These are phyloP conservation scores for Pichia norvegensis DNA, from an alignment of 1,139 yeast genomes.

Conservation along the genomic window DNA sequence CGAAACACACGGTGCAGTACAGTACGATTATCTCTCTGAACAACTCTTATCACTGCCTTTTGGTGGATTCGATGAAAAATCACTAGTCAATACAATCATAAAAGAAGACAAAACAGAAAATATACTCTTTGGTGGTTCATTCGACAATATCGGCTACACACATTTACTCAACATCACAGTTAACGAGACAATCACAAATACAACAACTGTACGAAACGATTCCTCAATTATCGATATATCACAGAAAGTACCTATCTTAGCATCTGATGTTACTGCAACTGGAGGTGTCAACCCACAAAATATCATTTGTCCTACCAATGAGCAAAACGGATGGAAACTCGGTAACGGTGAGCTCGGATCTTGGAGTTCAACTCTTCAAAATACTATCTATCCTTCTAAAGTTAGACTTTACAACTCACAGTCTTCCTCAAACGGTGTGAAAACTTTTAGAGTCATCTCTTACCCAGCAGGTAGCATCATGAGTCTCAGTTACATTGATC, in stretches of 20 bases:
- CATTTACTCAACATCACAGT: constrained; percentile 35
- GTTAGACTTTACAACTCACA: constrained; percentile 62
- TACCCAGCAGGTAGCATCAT: constrained; percentile 81
- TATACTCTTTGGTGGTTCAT: constrained; percentile 74
- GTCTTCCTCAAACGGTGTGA: constrained; percentile 45
- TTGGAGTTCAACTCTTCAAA: constrained; percentile 59
- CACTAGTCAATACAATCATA: constrained; percentile 59
- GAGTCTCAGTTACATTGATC: constrained; percentile 84
- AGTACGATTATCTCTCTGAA: constrained; percentile 48
- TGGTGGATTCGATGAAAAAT: constrained; percentile 63
- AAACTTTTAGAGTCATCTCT: constrained; percentile 64
- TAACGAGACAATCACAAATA: constrained; percentile 18
- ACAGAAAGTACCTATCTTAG: constrained; percentile 12
- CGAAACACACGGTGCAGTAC: constrained; percentile 53
- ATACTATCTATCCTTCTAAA: constrained; percentile 58
- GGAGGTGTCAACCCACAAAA: constrained; percentile 29
- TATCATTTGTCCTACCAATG: constrained; percentile 55
- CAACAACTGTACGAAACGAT: constrained; percentile 22
- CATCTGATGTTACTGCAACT: constrained; percentile 9
- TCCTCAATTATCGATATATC: constrained; percentile 14
- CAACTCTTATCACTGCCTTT: constrained; percentile 51
- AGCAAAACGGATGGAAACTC: constrained; percentile 46
- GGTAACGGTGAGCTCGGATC: constrained; percentile 49
- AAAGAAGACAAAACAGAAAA: constrained; percentile 38
- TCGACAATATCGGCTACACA: constrained; percentile 53